Evolutionary conservation across 1,139 yeast species (phyloP), one percentile per base, ranked within the genome.

Genomic region (Kodamaea arcana): DNA sequence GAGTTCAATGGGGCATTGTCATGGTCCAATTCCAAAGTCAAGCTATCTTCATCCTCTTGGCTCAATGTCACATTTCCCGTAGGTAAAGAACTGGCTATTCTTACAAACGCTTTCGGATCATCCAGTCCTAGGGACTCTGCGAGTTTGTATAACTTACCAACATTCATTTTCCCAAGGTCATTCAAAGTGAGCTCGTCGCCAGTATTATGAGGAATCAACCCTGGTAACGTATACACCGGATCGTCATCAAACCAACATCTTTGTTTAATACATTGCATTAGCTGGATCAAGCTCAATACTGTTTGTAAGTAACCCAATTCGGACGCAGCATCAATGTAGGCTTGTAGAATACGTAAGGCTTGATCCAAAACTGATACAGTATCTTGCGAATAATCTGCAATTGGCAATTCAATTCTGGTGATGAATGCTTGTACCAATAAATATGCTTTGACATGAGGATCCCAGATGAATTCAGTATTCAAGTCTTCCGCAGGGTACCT

Each of bases 351-450:
- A 75, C 98, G 95, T 50, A 94, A 69, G 4, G 95, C 79, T 61
- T 92, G 98, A 52, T 92, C 99, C 41, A 94, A 65, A 4, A 94
- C 95, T 0, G 97, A 83, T 15, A 88, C 78, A 0, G 96, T 88
- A 59, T 92, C 99, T 52, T 92, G 97, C 11, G 85, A 71, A 55
- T 94, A 94, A 66, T 92, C 99, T 1, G 95, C 94, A 52, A 94
- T 86, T 2, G 98, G 98, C 33, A 92, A 65, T 42, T 86, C 94
- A 10, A 84, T 73, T 38, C 95, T 69, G 40, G 83, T 75, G 75
- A 94, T 76, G 51, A 77, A 87, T 0, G 97, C 97, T 57, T 94
- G 97, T 11, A 92, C 56, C 41, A 92, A 69, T 46, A 92, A 67
- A 52, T 77, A 92, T 1, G 95, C 82, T 55, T 92, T 92, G 44